Conservation (phyloP, 2,329 filamentous ascomycete species). For the Talaromyces verruculosus region DNA sequence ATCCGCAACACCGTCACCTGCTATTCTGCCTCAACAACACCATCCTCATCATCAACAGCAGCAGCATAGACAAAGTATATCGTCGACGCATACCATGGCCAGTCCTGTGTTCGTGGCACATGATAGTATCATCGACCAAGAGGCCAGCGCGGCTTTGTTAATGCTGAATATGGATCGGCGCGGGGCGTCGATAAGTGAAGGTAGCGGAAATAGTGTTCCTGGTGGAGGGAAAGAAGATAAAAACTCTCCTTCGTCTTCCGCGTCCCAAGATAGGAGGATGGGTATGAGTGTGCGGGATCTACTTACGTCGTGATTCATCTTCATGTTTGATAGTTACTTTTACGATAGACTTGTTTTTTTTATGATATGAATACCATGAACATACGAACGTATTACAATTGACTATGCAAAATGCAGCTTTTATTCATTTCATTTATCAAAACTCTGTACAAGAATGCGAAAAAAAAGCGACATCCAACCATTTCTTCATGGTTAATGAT, state of each 20-base stretch:
- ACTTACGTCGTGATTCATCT: slow-evolving; percentile 47
- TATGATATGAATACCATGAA: neutral
- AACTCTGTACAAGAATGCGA: neutral
- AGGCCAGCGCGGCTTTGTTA: slow-evolving; percentile 79
- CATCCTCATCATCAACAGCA: slow-evolving; percentile 1
- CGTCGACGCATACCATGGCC: slow-evolving; percentile 35
- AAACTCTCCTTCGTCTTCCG: neutral
- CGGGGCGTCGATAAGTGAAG: slow-evolving; percentile 35
- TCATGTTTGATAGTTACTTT: neutral
- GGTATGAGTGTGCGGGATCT: slow-evolving; percentile 59
- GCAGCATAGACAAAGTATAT: slow-evolving; percentile 37
- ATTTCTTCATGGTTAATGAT: neutral
- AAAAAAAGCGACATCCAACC: neutral
- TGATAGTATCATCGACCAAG: slow-evolving; percentile 64
- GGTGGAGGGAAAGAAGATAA: neutral
- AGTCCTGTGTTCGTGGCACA: slow-evolving; percentile 28
- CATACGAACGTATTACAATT: no score
- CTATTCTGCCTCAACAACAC: slow-evolving; percentile 29
- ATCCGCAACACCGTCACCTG: slow-evolving; percentile 28
- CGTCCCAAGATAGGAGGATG: slow-evolving; percentile 37
- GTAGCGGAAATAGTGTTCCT: neutral
- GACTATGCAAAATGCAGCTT: slow-evolving; percentile 9
- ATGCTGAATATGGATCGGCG: slow-evolving; percentile 83
- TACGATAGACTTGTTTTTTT: neutral
- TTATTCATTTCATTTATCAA: slow-evolving; percentile 1